phyloP scores from a whole-genome alignment of 805 yeast genomes.

The Torulaspora microellipsoides region DNA sequence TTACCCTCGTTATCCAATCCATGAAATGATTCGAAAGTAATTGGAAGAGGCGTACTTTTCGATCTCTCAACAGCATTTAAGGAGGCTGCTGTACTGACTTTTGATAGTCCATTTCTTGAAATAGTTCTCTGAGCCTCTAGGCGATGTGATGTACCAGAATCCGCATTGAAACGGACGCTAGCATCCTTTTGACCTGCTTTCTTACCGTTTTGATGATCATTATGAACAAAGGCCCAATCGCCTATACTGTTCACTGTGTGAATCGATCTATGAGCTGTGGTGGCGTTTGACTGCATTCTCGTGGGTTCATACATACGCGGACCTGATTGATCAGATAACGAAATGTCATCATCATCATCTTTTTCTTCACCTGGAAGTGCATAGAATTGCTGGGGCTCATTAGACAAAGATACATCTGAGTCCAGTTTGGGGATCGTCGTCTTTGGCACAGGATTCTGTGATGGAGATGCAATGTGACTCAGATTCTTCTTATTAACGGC shows the following conservation, averaged over 20 bases:
- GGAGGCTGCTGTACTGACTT: slow-evolving; percentile 18
- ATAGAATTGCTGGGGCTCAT: slow-evolving; percentile 15
- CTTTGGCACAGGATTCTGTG: slow-evolving; percentile 1
- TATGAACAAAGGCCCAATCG: slow-evolving; percentile 23
- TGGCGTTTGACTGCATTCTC: slow-evolving; percentile 22
- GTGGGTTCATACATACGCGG: slow-evolving; percentile 25
- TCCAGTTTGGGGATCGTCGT: slow-evolving; percentile 1
- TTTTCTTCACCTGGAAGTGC: slow-evolving; percentile 5
- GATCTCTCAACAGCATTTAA: slow-evolving; percentile 28
- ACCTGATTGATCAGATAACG: slow-evolving; percentile 11
- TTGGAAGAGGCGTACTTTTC: slow-evolving; percentile 28
- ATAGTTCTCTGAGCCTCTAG: slow-evolving; percentile 3
- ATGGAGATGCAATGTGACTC: background rate
- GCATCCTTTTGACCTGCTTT: background rate
- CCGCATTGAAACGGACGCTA: slow-evolving; percentile 1
- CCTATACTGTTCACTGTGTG: slow-evolving; percentile 30
- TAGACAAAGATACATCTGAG: slow-evolving; percentile 6
- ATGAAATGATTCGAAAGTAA: slow-evolving; percentile 15
- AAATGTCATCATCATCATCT: slow-evolving; percentile 26
- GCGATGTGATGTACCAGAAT: slow-evolving; percentile 1
- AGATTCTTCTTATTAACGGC: background rate
- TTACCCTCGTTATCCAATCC: slow-evolving; percentile 16
- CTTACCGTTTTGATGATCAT: background rate
- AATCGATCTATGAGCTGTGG: slow-evolving; percentile 30
- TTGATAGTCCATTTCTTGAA: slow-evolving; percentile 14